Conservation (phyloP, 345 rosid species). For the Brassica carinata region DNA sequence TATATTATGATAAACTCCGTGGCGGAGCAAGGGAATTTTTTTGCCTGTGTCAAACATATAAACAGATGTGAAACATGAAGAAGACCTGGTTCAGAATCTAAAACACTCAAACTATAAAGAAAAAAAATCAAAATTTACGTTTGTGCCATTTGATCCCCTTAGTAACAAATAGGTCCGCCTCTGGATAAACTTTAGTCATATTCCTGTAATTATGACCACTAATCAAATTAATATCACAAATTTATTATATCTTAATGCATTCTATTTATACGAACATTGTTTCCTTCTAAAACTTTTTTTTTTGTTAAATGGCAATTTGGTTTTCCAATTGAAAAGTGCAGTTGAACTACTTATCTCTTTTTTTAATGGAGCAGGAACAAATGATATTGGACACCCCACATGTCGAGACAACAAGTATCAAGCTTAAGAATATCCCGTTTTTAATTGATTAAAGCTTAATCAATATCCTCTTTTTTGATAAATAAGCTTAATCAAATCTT, state of each 20-base stretch:
- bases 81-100: no score
- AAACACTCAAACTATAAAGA: no score
- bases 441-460: background rate
- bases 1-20: background rate
- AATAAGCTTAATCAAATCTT: conserved; percentile 18
- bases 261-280: background rate
- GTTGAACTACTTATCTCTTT: background rate
- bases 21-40: no score
- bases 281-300: background rate
- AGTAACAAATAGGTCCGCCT: no score
- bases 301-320: background rate
- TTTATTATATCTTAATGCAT: background rate
- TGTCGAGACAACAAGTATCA: conserved; percentile 4
- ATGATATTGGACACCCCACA: background rate
- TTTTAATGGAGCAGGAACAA: background rate
- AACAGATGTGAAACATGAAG: no score
- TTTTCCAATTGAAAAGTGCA: background rate
- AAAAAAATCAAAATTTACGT: no score
- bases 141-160: no score
- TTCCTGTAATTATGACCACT: background rate
- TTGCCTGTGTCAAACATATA: no score
- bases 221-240: background rate
- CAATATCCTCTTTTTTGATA: background rate
- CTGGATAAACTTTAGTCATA: background rate
- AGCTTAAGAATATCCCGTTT: background rate